Percentiles rank a stretch among this genome's conserved stretches.
Conservation (phyloP, 768 basidiomycete species). For the Russula griseocarnosa region DNA sequence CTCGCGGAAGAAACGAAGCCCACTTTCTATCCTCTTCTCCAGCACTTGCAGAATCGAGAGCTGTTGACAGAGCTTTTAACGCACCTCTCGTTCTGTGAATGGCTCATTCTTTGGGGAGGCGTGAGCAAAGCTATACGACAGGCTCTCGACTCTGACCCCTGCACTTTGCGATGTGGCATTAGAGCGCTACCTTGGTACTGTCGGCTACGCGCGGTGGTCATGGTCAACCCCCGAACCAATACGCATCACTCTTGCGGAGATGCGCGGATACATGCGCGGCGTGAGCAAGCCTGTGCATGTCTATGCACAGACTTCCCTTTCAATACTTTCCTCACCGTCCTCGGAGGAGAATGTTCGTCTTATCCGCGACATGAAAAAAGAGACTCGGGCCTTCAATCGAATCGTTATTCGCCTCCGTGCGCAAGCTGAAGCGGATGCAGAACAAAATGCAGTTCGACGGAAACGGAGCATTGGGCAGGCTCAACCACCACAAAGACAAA, state of each 20-base stretch:
- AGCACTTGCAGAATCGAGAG: slow-evolving; percentile 50
- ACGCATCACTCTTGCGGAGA: slow-evolving; percentile 65
- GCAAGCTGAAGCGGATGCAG: slow-evolving; percentile 64
- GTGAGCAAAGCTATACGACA: slow-evolving; percentile 53
- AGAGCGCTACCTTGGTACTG: slow-evolving; percentile 62
- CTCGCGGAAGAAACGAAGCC: slow-evolving; percentile 32
- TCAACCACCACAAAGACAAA: slow-evolving; percentile 13
- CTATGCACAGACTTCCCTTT: slow-evolving; percentile 56
- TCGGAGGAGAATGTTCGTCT: slow-evolving; percentile 41
- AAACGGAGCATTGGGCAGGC: slow-evolving; percentile 18
- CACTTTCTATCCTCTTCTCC: slow-evolving; percentile 48
- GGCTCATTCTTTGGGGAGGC: slow-evolving; percentile 52
- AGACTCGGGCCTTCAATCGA: slow-evolving; percentile 74
- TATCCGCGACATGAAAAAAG: slow-evolving; percentile 51
- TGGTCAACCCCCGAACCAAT: slow-evolving; percentile 54
- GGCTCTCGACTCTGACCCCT: slow-evolving; percentile 45
- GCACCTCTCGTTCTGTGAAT: slow-evolving; percentile 69
- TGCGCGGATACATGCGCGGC: slow-evolving; percentile 75
- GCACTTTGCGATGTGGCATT: slow-evolving; percentile 60
- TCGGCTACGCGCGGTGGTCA: slow-evolving; percentile 70
- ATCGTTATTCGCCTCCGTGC: slow-evolving; percentile 72
- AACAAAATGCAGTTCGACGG: slow-evolving; percentile 21
- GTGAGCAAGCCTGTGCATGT: slow-evolving; percentile 73
- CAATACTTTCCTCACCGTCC: slow-evolving; percentile 50
- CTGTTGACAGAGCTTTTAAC: slow-evolving; percentile 54